A percentile compares a stretch with the other conserved stretches of the same genome.
Conservation (phyloP, 129 eudicot species). For the Helianthus tuberosus region DNA sequence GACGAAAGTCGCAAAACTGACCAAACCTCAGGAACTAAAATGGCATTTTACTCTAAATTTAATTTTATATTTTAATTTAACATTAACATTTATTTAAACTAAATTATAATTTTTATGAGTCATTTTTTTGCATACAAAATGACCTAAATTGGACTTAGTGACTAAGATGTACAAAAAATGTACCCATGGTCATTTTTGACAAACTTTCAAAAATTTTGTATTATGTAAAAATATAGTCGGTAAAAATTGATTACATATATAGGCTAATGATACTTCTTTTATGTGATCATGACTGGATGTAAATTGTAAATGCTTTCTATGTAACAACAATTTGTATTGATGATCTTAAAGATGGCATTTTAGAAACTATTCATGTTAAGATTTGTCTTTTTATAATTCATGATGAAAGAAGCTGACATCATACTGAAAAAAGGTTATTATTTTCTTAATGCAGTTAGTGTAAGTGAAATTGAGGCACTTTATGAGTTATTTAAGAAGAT, state of each 20-base stretch:
- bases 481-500: conserved; percentile 70
- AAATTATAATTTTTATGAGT: background rate
- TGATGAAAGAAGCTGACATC: conserved; percentile 9
- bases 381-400: background rate
- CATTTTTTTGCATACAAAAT: background rate
- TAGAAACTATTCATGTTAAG: conserved; percentile 8
- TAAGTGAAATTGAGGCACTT: conserved; percentile 23
- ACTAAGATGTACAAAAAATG: background rate
- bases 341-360: background rate
- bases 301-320: background rate
- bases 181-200: background rate
- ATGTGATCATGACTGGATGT: conserved; percentile 16
- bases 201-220: too few relatives aligned
- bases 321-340: conserved; percentile 10
- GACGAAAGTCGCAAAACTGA: too few relatives aligned
- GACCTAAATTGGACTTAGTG: background rate
- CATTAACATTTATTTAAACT: background rate
- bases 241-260: conserved; percentile 1
- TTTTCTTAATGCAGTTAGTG: conserved; percentile 18
- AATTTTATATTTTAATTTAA: background rate
- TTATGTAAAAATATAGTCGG: background rate
- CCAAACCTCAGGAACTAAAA: too few relatives aligned
- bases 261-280: background rate
- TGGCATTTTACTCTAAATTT: too few relatives aligned
- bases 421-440: conserved; percentile 4